phyloP scores from a whole-genome alignment of 768 basidiomycete species.

The Chalciporus piperatus region DNA sequence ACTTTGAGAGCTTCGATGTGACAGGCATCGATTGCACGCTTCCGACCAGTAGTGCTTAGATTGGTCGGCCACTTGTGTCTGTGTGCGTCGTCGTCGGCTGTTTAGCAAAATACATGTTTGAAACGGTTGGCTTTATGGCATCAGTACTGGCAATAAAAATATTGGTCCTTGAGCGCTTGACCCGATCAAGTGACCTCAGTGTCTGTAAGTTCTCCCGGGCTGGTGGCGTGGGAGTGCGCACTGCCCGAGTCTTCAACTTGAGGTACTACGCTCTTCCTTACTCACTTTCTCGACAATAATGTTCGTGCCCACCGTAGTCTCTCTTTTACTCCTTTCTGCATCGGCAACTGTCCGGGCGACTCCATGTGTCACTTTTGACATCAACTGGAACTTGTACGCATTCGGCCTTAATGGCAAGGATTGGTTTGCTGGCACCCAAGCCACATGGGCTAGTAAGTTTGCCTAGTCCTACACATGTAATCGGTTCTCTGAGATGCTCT shows the following conservation, averaged over 20 bases:
- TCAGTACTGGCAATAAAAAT: too few species aligned
- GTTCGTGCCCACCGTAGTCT: conserved; percentile 44
- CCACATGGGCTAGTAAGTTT: conserved; percentile 58
- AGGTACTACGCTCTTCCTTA: too few species aligned
- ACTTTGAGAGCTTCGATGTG: not conserved
- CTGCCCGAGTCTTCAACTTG: too few species aligned
- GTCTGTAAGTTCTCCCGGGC: too few species aligned
- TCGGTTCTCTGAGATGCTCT: conserved; percentile 1
- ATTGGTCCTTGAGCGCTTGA: too few species aligned
- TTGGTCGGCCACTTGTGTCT: not conserved
- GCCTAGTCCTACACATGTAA: not conserved
- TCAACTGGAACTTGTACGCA: conserved; percentile 78
- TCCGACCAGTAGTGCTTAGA: not conserved
- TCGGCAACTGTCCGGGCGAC: conserved; percentile 35
- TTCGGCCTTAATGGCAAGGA: conserved; percentile 85
- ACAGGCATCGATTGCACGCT: not conserved
- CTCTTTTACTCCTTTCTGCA: conserved; percentile 49
- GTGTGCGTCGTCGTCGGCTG: too few species aligned
- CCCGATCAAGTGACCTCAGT: too few species aligned
- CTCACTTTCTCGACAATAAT: conserved; percentile 21
- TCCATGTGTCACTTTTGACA: conserved; percentile 78
- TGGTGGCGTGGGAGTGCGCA: too few species aligned
- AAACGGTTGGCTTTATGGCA: too few species aligned
- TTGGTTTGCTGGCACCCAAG: conserved; percentile 72
- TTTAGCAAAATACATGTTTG: not conserved